Base-by-base conservation (phyloP, 176 grass and related monocot genomes). In the Guadua angustifolia region DNA sequence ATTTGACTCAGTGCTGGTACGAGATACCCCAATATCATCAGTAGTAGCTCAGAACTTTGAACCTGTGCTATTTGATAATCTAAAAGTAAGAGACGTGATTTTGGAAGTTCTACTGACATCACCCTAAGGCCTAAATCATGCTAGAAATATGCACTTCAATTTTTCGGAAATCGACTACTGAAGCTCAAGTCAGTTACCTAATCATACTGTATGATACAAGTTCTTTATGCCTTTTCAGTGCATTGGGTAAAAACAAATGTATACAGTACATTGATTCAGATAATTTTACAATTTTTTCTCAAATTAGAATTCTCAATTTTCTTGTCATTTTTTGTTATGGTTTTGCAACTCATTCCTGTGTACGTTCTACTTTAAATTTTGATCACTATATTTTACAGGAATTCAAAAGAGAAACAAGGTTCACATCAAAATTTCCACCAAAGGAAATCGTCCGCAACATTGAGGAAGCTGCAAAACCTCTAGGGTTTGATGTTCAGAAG, bases 381-480 rank as follows among this genome's bases (percentile, higher is more conserved):
- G 7, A 22, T 52, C 40, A 67, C 13, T 68, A 4, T 78, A 22
- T 78, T 78, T 56, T 42, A 40, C 75, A 99, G 96, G 93, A 99
- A 85, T 95, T 89, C 32, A 99, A 94, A 82, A 91, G 89, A 77
- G 96, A 99, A 88, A 99, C 91, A 19, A 95, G 93, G 82, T 99
- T 99, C 74, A 94, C 89, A 78, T 99, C 96, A 86, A 99, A 87
- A 81, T 94, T 87, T 85, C 61, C 93, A 9, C 91, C 96, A 9
- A 95, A 94, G 59, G 96, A 99, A 89, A 99, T 99, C 50, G 50
- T 99, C 36, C 87, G 69, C 77, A 99, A 99, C 81, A 99, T 99
- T 75, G 96, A 99, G 91, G 96, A 99, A 95, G 96, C 93, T 39
- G 93, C 96, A 88, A 99, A 99, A 38, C 93, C 93, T 84, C 91